A percentile compares a stretch with the other conserved stretches of the same genome.
phyloP scores from a whole-genome alignment of 257 asterid species.

The Solanum paucissectum region DNA sequence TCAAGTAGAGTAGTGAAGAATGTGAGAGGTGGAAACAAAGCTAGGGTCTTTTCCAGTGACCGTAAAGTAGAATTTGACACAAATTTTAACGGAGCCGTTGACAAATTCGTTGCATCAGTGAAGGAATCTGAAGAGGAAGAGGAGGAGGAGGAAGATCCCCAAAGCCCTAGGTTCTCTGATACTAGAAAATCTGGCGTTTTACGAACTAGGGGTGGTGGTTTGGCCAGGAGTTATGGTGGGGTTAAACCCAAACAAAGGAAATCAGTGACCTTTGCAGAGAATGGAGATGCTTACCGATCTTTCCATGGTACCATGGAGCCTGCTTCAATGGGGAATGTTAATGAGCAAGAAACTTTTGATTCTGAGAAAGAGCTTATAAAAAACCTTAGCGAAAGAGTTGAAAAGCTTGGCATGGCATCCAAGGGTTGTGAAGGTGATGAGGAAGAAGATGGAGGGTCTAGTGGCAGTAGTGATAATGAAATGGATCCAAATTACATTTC shows the following conservation, averaged over 20 bases:
- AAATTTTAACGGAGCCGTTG: slow-evolving; percentile 10
- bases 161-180: slow-evolving; percentile 7
- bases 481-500: slow-evolving; percentile 9
- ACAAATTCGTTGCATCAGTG: slow-evolving; percentile 1
- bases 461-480: slow-evolving; percentile 30
- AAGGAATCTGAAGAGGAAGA: slow-evolving; percentile 28
- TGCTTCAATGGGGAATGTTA: slow-evolving; percentile 15
- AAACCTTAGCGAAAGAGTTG: slow-evolving; percentile 27
- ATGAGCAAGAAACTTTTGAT: slow-evolving; percentile 13
- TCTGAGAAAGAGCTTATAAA: slow-evolving; percentile 18
- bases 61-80: background rate
- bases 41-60: slow-evolving; percentile 7
- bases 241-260: slow-evolving; percentile 38
- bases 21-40: slow-evolving; percentile 20
- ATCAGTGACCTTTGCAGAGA: slow-evolving; percentile 56
- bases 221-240: slow-evolving; percentile 1
- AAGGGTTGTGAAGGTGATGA: slow-evolving; percentile 23
- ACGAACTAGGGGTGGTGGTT: background rate
- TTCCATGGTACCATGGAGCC: background rate
- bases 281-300: background rate
- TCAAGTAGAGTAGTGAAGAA: slow-evolving; percentile 22
- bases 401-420: slow-evolving; percentile 25
- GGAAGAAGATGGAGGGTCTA: slow-evolving; percentile 30
- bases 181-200: slow-evolving; percentile 11
- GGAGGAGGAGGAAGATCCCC: slow-evolving; percentile 21